A percentile compares a stretch with the other conserved stretches of the same genome.
Conservation (phyloP, 805 yeast genomes). For the Pichia ethanolica region DNA sequence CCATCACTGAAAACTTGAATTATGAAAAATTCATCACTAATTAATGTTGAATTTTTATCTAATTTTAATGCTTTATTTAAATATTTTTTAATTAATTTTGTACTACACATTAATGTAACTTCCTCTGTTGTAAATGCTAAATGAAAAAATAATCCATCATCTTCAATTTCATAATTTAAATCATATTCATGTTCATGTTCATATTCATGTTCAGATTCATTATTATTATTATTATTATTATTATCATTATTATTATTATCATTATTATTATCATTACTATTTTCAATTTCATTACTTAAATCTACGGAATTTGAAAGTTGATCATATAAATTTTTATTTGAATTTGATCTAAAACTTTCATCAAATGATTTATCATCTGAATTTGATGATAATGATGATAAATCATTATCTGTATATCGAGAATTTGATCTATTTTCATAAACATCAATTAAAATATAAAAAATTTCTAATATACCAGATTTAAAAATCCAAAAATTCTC, state of each 20-base stretch:
- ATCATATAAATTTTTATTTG: background rate
- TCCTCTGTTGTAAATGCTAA: conserved; percentile 58
- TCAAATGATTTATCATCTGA: conserved; percentile 11
- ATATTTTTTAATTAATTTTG: conserved; percentile 28
- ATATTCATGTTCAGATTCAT: background rate
- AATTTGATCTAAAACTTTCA: background rate
- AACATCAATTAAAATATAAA: conserved; percentile 31
- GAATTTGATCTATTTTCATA: conserved; percentile 14
- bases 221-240: background rate
- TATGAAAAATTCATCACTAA: conserved; percentile 40
- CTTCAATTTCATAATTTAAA: conserved; percentile 18
- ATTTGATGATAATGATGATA: conserved; percentile 8
- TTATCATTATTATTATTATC: background rate
- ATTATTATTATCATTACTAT: background rate
- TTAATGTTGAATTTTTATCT: conserved; percentile 32
- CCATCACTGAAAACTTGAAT: conserved; percentile 59
- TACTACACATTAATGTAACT: conserved; percentile 50
- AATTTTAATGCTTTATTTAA: conserved; percentile 35
- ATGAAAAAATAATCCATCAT: conserved; percentile 45
- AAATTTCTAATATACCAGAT: conserved; percentile 41
- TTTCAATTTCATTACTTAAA: conserved; percentile 1
- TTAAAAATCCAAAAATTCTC: conserved; percentile 46
- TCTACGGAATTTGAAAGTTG: conserved; percentile 6
- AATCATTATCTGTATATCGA: conserved; percentile 8
- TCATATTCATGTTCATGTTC: no score